Evolutionary conservation across 768 basidiomycete species (phyloP).

Genomic region (Auricularia heimuer): DNA sequence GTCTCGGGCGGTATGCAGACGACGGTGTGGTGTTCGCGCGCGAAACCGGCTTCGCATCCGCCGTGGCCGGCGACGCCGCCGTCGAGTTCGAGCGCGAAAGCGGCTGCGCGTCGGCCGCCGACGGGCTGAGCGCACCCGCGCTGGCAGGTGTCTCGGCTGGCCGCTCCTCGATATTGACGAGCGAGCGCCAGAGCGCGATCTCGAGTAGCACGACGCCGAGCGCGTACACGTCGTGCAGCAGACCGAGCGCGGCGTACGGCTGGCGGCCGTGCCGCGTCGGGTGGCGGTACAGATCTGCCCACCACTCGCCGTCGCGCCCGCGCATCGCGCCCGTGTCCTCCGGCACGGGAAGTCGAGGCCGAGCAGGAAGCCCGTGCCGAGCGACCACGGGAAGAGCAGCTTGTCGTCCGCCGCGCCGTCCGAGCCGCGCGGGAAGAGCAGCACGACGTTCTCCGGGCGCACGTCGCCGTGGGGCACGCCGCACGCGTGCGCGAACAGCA

Average conservation of each 20-base stretch:
- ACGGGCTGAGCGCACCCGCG: not conserved
- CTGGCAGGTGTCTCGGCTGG: not conserved
- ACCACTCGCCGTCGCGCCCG: not conserved
- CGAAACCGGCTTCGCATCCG: not conserved
- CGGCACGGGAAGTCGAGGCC: conserved; percentile 1
- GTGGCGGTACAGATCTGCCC: conserved; percentile 2
- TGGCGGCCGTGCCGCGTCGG: not conserved
- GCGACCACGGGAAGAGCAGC: not conserved
- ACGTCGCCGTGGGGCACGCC: not conserved
- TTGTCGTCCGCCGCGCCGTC: not conserved
- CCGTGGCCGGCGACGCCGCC: too few relatives aligned
- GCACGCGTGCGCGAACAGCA: not conserved
- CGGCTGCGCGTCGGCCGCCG: too few relatives aligned
- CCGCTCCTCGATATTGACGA: not conserved
- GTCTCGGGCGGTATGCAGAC: not conserved
- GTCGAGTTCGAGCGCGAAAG: too few relatives aligned
- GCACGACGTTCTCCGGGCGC: conserved; percentile 4
- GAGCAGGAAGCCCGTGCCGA: conserved; percentile 1
- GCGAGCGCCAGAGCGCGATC: conserved; percentile 4
- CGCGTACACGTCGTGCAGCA: conserved; percentile 4
- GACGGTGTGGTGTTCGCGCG: not conserved
- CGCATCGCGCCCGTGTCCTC: not conserved
- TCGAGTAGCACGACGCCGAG: conserved; percentile 4
- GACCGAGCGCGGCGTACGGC: not conserved
- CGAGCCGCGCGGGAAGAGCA: not conserved